Evolutionary conservation across 257 asterid species (phyloP).

Genomic region (Ophiorrhiza pumila): DNA sequence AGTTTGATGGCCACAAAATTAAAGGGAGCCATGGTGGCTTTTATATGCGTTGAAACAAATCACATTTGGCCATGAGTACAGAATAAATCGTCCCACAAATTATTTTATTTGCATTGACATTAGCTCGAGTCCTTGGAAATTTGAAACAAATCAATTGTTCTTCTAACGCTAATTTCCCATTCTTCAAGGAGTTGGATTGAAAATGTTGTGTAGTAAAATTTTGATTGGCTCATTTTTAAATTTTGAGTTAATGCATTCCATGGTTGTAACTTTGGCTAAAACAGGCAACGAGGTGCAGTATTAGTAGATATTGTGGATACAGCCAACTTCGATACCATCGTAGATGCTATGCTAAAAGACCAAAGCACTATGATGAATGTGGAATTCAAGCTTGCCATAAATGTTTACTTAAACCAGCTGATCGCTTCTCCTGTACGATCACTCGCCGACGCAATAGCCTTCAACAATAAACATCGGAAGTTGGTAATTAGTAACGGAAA

Average conservation of each 20-base stretch:
- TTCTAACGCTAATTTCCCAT: background rate
- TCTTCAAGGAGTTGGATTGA: background rate
- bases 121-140: background rate
- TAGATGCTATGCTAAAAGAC: slow-evolving; percentile 12
- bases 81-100: background rate
- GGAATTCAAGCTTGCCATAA: slow-evolving; percentile 40
- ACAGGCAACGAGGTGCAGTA: slow-evolving; percentile 36
- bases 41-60: background rate
- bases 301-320: slow-evolving; percentile 35
- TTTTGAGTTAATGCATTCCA: background rate
- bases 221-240: background rate
- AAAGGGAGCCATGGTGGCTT: background rate
- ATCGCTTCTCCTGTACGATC: slow-evolving; percentile 40
- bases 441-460: slow-evolving; percentile 34
- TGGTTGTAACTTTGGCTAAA: background rate
- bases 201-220: background rate
- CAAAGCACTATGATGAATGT: slow-evolving; percentile 22
- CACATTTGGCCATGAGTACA: background rate
- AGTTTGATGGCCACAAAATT: background rate
- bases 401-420: slow-evolving; percentile 35
- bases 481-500: slow-evolving; percentile 23
- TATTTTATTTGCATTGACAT: background rate
- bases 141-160: background rate
- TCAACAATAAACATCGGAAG: slow-evolving; percentile 32
- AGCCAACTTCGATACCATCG: slow-evolving; percentile 20